phyloP scores from a whole-genome alignment of 1,284 basidiomycete species.

The Cutaneotrichosporon cavernicola region DNA sequence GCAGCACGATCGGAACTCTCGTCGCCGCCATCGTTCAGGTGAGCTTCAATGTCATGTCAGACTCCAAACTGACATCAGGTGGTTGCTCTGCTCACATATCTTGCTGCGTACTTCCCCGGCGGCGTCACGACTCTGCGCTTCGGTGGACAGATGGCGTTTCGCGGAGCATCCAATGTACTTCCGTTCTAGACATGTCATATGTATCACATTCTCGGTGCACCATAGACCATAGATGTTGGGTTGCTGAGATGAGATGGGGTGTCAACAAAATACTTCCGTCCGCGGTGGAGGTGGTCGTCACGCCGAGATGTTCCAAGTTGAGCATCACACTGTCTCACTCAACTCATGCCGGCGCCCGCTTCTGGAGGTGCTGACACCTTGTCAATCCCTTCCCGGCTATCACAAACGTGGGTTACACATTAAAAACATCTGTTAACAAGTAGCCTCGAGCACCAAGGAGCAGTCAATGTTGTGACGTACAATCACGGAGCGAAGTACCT shows the following conservation, averaged over 20 bases:
- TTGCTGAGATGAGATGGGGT: not conserved
- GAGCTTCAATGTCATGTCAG: slow-evolving; percentile 10
- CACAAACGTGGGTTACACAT: slow-evolving; percentile 29
- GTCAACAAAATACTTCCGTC: slow-evolving; percentile 10
- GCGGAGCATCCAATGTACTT: slow-evolving; percentile 74
- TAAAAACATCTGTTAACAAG: not conserved
- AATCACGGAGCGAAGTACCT: slow-evolving; percentile 84
- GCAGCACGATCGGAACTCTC: slow-evolving; percentile 79
- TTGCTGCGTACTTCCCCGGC: slow-evolving; percentile 88
- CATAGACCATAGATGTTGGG: not conserved
- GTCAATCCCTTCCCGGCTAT: slow-evolving; percentile 30
- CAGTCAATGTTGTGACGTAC: slow-evolving; percentile 80
- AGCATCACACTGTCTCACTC: not conserved
- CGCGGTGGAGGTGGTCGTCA: slow-evolving; percentile 11
- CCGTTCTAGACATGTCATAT: slow-evolving; percentile 59
- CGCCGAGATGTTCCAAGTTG: not conserved
- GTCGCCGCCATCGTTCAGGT: slow-evolving; percentile 75
- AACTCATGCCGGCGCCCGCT: slow-evolving; percentile 20
- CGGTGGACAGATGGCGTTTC: slow-evolving; percentile 74
- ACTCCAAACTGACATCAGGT: slow-evolving; percentile 56
- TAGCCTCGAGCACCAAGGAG: slow-evolving; percentile 64
- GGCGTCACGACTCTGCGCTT: slow-evolving; percentile 69
- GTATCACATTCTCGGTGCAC: slow-evolving; percentile 8
- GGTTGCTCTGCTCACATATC: slow-evolving; percentile 75
- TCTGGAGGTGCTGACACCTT: slow-evolving; percentile 23